Percentiles rank a stretch among this genome's conserved stretches.
Evolutionary conservation across 2,329 filamentous ascomycete species (phyloP).

Genomic region (Metarhizium guizhouense): DNA sequence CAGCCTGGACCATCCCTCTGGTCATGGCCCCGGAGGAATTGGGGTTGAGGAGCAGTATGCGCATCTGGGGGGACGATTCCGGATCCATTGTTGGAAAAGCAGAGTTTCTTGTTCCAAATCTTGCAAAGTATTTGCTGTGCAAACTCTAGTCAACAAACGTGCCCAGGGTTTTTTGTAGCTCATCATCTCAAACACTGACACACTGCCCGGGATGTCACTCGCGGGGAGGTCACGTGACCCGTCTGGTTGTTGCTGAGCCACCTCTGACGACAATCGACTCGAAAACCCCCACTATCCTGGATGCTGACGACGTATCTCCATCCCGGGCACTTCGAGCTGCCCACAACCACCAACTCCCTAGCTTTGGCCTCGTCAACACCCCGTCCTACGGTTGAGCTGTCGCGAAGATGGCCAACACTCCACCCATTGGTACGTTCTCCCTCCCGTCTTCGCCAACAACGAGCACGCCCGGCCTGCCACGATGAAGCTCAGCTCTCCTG

Average conservation of each 20-base stretch:
- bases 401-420: conserved; percentile 39
- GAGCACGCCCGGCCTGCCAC: not conserved
- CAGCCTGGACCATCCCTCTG: conserved; percentile 39
- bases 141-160: too few relatives aligned
- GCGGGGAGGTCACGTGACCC: conserved; percentile 24
- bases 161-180: too few relatives aligned
- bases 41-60: conserved; percentile 66
- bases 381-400: conserved; percentile 10
- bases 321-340: not conserved
- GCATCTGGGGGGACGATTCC: not conserved
- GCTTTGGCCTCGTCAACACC: not conserved
- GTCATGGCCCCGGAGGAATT: conserved; percentile 72
- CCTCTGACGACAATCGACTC: conserved; percentile 26
- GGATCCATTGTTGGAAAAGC: not conserved
- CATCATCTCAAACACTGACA: too few relatives aligned
- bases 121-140: too few relatives aligned
- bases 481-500: not conserved
- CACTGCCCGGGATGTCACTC: too few relatives aligned
- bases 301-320: conserved; percentile 8
- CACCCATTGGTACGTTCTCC: conserved; percentile 44
- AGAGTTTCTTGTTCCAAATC: not conserved
- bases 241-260: conserved; percentile 14
- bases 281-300: conserved; percentile 22
- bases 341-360: conserved; percentile 5
- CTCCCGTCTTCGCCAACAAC: conserved; percentile 14